Evolutionary conservation across 2,329 filamentous ascomycete species (phyloP).

Genomic region (Ophiostoma novo-ulmi): DNA sequence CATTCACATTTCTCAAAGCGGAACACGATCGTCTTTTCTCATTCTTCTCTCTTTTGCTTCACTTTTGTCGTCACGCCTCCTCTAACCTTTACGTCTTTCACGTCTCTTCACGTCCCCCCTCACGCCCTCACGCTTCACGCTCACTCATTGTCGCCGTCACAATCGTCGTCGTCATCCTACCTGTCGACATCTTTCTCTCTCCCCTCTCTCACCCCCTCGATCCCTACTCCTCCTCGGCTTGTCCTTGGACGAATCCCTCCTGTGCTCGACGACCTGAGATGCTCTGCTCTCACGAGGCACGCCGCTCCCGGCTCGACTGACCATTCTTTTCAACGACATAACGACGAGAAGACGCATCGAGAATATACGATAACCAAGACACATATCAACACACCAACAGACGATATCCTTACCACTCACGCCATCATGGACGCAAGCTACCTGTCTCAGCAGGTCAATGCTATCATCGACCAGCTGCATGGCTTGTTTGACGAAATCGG

Average conservation of each 20-base stretch:
- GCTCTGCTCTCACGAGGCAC: slow-evolving; percentile 23
- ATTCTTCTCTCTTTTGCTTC: neutral
- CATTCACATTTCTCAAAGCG: neutral
- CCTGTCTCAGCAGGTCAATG: slow-evolving; percentile 89
- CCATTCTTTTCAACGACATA: neutral
- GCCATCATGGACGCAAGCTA: slow-evolving; percentile 78
- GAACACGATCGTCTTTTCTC: slow-evolving; percentile 5
- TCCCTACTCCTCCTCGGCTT: neutral
- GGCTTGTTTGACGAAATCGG: slow-evolving; percentile 97
- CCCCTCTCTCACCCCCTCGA: neutral
- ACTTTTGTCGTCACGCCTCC: neutral
- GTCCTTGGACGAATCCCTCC: neutral
- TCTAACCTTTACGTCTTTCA: neutral
- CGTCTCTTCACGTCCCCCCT: neutral
- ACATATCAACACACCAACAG: neutral
- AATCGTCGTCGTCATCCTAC: neutral
- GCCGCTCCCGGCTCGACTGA: slow-evolving; percentile 25
- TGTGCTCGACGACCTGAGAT: slow-evolving; percentile 23
- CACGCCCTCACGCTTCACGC: neutral
- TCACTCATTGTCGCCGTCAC: neutral
- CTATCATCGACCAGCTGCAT: slow-evolving; percentile 87
- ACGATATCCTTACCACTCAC: neutral
- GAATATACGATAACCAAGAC: neutral
- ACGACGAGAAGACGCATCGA: neutral
- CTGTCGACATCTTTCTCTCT: neutral